phyloP scores from a whole-genome alignment of 352 stramenopile genomes.

The Pythium phragmiticola region DNA sequence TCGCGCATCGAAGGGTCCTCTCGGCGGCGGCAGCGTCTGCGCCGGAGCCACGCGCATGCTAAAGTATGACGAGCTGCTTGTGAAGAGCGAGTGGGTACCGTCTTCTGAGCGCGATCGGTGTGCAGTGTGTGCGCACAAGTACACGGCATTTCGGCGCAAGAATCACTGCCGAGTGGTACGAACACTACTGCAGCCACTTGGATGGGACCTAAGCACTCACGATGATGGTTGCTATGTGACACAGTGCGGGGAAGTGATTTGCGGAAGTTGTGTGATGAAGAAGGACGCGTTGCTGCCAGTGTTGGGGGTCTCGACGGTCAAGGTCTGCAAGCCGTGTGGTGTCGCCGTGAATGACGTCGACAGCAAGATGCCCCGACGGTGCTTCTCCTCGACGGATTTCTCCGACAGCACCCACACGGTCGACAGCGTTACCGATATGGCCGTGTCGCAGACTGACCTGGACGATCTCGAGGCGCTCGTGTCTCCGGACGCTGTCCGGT shows the following conservation, averaged over 20 bases:
- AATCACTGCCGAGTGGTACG: slow-evolving; percentile 26
- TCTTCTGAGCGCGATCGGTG: slow-evolving; percentile 15
- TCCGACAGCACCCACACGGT: slow-evolving; percentile 13
- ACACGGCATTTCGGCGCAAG: slow-evolving; percentile 18
- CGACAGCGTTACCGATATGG: slow-evolving; percentile 6
- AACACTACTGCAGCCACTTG: not conserved
- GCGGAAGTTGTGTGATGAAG: slow-evolving; percentile 21
- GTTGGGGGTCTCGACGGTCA: slow-evolving; percentile 18
- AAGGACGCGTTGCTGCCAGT: slow-evolving; percentile 11
- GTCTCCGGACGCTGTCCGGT: slow-evolving; percentile 7
- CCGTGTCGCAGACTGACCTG: slow-evolving; percentile 20
- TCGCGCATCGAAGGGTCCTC: too few relatives aligned
- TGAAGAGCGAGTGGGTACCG: slow-evolving; percentile 22
- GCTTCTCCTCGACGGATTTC: not conserved
- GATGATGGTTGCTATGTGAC: not conserved
- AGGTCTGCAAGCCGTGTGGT: slow-evolving; percentile 21
- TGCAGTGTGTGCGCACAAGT: slow-evolving; percentile 9
- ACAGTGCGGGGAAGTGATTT: slow-evolving; percentile 25
- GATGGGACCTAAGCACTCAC: not conserved
- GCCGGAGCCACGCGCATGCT: slow-evolving; percentile 2
- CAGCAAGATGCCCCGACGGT: not conserved
- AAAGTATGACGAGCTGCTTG: slow-evolving; percentile 18
- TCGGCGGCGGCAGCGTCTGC: not conserved
- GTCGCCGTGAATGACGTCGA: not conserved
- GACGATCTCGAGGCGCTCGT: slow-evolving; percentile 25